Percentiles rank a stretch among this genome's conserved stretches.
Conservation (phyloP, 345 rosid species). For the Camelina neglecta region DNA sequence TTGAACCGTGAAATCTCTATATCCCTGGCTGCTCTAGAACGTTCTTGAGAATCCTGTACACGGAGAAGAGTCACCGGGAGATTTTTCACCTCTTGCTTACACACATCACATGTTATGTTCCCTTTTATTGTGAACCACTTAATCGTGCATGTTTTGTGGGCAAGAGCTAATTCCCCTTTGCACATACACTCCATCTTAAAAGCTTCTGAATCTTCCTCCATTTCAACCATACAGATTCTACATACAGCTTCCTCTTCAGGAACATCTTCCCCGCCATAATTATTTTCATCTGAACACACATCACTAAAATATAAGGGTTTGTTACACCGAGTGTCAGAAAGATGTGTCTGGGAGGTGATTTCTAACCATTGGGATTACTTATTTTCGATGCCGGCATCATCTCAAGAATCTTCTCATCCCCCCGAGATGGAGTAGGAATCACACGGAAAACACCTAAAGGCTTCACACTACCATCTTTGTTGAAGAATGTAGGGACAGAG, state of each 20-base stretch:
- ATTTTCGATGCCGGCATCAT: conserved; percentile 33
- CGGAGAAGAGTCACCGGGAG: conserved; percentile 91
- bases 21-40: conserved; percentile 44
- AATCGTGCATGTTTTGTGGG: conserved; percentile 80
- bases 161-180: conserved; percentile 89
- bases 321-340: not conserved
- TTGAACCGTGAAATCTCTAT: conserved; percentile 54
- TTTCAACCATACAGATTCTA: conserved; percentile 83
- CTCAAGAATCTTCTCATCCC: conserved; percentile 17
- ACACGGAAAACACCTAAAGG: conserved; percentile 61
- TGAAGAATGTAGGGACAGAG: conserved; percentile 68
- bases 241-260: conserved; percentile 91
- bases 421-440: conserved; percentile 56
- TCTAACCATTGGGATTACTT: conserved; percentile 18
- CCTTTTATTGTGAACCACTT: conserved; percentile 98
- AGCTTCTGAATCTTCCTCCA: conserved; percentile 85
- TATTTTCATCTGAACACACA: conserved; percentile 65
- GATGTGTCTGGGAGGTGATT: conserved; percentile 15
- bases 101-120: conserved; percentile 89
- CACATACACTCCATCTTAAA: conserved; percentile 98
- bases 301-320: conserved; percentile 32
- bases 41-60: conserved; percentile 58
- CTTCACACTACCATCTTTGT: conserved; percentile 59
- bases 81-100: conserved; percentile 84
- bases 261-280: conserved; percentile 70